Evolutionary conservation across 129 eudicot genomes (phyloP).

Genomic region (Flaveria trinervia): DNA sequence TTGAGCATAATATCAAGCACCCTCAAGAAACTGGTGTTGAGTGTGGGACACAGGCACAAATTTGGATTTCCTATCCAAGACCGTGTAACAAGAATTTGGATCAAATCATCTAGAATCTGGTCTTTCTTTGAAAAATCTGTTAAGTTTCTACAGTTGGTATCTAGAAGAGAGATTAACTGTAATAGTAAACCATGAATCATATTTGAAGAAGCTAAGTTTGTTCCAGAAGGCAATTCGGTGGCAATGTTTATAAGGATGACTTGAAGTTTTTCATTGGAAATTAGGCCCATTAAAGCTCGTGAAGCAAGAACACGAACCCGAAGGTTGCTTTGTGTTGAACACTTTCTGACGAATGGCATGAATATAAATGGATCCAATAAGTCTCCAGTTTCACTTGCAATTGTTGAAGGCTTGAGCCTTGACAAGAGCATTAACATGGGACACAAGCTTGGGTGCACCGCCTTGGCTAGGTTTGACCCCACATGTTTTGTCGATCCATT

Average conservation of each 20-base stretch:
- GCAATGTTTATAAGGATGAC: conserved; percentile 56
- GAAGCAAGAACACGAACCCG: conserved; percentile 96
- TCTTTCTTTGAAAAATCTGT: conserved; percentile 58
- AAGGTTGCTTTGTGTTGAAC: conserved; percentile 87
- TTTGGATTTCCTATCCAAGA: conserved; percentile 73
- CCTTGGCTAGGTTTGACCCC: conserved; percentile 64
- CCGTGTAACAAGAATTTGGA: conserved; percentile 48
- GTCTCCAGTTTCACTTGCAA: conserved; percentile 77
- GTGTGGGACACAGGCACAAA: conserved; percentile 58
- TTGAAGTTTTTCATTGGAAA: conserved; percentile 82
- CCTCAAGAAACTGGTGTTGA: conserved; percentile 56
- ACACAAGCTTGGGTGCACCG: conserved; percentile 94
- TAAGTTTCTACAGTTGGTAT: conserved; percentile 73
- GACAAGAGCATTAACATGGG: conserved; percentile 89
- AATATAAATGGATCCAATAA: conserved; percentile 77
- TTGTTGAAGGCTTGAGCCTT: conserved; percentile 90
- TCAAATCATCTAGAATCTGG: conserved; percentile 55
- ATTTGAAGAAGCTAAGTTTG: conserved; percentile 52
- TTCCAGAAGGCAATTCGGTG: conserved; percentile 58
- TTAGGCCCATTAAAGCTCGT: conserved; percentile 70
- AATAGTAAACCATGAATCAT: conserved; percentile 78
- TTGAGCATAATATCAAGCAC: conserved; percentile 83
- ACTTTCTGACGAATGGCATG: conserved; percentile 84
- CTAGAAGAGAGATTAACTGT: conserved; percentile 76
- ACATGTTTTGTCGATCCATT: conserved; percentile 41